phyloP scores from a whole-genome alignment of 176 grass and related monocot species.

The Areca catechu region DNA sequence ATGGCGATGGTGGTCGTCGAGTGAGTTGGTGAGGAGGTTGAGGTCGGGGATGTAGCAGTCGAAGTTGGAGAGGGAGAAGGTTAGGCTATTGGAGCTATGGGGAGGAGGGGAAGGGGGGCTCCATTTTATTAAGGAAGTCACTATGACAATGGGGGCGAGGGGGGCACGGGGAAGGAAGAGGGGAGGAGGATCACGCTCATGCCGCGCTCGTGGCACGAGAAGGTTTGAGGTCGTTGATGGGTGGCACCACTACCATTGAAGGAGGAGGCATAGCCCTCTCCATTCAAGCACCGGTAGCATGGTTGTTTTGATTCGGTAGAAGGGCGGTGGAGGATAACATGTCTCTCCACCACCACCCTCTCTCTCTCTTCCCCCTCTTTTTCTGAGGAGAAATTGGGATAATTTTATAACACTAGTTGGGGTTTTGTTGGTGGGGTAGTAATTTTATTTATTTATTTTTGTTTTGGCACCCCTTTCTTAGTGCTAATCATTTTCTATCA shows the following conservation, averaged over 20 bases:
- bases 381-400: background rate
- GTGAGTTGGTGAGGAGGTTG: background rate
- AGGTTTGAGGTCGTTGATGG: background rate
- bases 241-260: background rate
- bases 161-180: background rate
- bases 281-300: background rate
- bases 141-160: slow-evolving; percentile 45
- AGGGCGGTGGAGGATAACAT: slow-evolving; percentile 50
- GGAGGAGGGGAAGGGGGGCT: slow-evolving; percentile 3
- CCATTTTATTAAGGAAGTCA: slow-evolving; percentile 42
- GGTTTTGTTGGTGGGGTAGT: too few species aligned
- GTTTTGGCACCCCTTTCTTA: too few species aligned
- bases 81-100: slow-evolving; percentile 17
- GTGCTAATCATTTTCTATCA: too few species aligned
- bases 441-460: too few species aligned
- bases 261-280: slow-evolving; percentile 1
- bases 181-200: too few species aligned
- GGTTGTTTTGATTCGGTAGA: background rate
- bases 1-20: slow-evolving; percentile 6
- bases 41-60: slow-evolving; percentile 14
- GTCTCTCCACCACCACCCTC: background rate
- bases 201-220: slow-evolving; percentile 50
- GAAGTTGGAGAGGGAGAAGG: slow-evolving; percentile 18
- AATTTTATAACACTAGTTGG: too few species aligned
- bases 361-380: background rate